Evolutionary conservation across 2,329 filamentous ascomycete genomes (phyloP).

Genomic region (Podosphaera fusca): DNA sequence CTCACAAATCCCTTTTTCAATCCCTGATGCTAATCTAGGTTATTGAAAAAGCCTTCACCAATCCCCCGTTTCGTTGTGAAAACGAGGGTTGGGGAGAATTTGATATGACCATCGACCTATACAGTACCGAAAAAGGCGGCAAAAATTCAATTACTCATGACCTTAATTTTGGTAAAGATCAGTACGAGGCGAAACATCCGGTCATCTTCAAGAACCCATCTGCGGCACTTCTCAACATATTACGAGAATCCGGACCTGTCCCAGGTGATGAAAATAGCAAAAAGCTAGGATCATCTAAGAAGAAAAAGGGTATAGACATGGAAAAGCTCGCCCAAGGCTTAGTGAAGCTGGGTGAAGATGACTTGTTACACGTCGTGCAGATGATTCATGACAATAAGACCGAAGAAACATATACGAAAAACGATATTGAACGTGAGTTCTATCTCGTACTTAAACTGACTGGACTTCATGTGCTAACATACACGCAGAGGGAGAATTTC

Average conservation of each 20-base stretch:
- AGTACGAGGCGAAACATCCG: constrained; percentile 63
- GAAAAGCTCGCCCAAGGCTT: constrained; percentile 90
- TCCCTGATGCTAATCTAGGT: constrained; percentile 1
- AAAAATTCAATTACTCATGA: constrained; percentile 68
- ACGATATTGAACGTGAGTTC: constrained; percentile 74
- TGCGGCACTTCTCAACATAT: constrained; percentile 51
- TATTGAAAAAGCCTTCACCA: constrained; percentile 40
- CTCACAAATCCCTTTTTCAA: background rate
- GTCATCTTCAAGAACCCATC: constrained; percentile 87
- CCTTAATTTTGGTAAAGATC: constrained; percentile 64
- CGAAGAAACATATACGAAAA: constrained; percentile 85
- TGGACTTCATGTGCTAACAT: constrained; percentile 1
- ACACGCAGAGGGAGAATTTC: constrained; percentile 72
- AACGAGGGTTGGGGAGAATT: constrained; percentile 99
- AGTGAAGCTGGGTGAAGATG: constrained; percentile 75
- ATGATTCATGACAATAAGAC: constrained; percentile 96
- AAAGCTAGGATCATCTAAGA: constrained; percentile 32
- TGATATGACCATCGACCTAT: constrained; percentile 72
- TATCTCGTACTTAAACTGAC: background rate
- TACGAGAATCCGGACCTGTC: constrained; percentile 71
- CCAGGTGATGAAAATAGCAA: constrained; percentile 52
- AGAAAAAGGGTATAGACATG: constrained; percentile 57
- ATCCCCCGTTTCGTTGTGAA: constrained; percentile 66
- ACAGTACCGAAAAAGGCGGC: constrained; percentile 62
- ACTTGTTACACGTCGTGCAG: constrained; percentile 83